Conservation (phyloP, 176 grass and related monocot genomes). For the Oryza punctata region DNA sequence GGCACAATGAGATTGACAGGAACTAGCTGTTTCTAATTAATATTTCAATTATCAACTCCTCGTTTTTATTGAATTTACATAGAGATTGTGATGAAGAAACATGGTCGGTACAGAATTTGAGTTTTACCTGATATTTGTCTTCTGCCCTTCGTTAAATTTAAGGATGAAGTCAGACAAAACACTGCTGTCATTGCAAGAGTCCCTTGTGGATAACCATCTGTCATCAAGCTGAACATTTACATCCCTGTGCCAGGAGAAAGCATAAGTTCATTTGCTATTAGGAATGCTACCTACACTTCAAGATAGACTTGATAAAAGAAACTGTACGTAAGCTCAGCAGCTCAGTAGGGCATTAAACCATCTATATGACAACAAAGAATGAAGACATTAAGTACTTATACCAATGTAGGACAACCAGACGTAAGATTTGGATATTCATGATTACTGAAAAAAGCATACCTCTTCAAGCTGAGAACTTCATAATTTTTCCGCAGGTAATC, state of each 20-base stretch:
- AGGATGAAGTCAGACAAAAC: slow-evolving; percentile 67
- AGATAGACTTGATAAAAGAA: not conserved
- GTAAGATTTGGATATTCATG: not conserved
- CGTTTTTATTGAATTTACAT: not conserved
- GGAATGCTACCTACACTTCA: not conserved
- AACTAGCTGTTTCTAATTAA: not conserved
- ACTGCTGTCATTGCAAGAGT: slow-evolving; percentile 64
- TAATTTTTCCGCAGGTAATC: slow-evolving; percentile 91
- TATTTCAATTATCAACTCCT: not conserved
- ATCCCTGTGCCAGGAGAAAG: slow-evolving; percentile 53
- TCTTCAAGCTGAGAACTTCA: slow-evolving; percentile 79
- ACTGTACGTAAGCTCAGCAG: not conserved
- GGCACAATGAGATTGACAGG: not conserved
- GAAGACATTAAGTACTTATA: not conserved
- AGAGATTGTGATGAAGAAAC: not conserved
- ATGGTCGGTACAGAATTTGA: not conserved
- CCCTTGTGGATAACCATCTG: slow-evolving; percentile 72
- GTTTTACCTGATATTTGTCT: slow-evolving; percentile 43
- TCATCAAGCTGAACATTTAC: slow-evolving; percentile 66
- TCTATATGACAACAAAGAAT: not conserved
- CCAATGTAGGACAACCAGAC: slow-evolving; percentile 1
- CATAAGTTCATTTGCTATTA: not conserved
- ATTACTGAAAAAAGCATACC: slow-evolving; percentile 40
- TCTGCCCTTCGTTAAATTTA: slow-evolving; percentile 52
- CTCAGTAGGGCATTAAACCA: not conserved